phyloP scores from a whole-genome alignment of 2,329 filamentous ascomycete species.

The Epichloe scottii region DNA sequence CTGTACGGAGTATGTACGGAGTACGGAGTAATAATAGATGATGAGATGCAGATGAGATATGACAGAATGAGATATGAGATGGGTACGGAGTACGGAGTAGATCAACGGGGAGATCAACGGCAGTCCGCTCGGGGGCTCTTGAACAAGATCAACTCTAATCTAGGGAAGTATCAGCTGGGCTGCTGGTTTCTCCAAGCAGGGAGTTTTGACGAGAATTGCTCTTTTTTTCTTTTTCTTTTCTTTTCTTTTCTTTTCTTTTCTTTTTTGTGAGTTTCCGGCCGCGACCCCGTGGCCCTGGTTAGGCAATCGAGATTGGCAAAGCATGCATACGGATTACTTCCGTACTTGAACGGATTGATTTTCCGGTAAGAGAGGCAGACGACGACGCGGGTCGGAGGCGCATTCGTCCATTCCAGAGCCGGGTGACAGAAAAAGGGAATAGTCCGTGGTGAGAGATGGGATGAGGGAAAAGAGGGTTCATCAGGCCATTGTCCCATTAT shows the following conservation, averaged over 20 bases:
- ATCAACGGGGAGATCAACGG: too few species aligned
- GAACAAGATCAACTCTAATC: background rate
- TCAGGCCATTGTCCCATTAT: background rate
- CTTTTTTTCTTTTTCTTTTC: background rate
- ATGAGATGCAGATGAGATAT: background rate
- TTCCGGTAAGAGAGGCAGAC: background rate
- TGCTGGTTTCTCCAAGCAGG: too few species aligned
- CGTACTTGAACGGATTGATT: background rate
- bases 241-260: too few species aligned
- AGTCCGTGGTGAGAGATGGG: background rate
- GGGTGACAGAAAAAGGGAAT: background rate
- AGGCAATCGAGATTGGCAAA: background rate
- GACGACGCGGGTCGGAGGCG: background rate
- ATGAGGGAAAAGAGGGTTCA: background rate
- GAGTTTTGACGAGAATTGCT: too few species aligned
- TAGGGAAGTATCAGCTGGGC: too few species aligned
- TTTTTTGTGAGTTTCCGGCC: too few species aligned
- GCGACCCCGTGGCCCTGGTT: background rate
- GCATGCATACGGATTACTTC: background rate
- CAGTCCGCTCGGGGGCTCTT: background rate
- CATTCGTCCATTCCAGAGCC: background rate
- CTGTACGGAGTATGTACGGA: background rate
- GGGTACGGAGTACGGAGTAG: too few species aligned
- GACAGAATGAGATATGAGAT: too few species aligned
- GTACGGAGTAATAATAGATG: background rate